These are phyloP conservation scores for Fusarium sp. DNA, from an alignment of 2,329 filamentous ascomycete genomes.

Conservation along the genomic window DNA sequence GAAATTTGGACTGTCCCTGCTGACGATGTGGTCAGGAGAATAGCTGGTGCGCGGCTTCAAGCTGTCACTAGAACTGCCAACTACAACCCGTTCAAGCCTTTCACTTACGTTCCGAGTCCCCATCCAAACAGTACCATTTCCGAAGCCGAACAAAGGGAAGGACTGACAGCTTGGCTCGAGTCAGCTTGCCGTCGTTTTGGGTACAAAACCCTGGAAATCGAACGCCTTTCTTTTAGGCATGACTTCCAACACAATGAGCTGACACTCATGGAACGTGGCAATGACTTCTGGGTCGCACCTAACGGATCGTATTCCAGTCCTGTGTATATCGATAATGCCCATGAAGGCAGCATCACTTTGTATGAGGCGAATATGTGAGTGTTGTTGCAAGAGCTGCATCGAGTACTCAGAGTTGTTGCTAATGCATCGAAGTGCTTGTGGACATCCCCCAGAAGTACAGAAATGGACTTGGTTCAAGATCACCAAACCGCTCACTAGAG, in stretches of 20 bases:
- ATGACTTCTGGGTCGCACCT: background rate
- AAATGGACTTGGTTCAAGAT: constrained; percentile 45
- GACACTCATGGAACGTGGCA: background rate
- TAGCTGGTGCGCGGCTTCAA: constrained; percentile 33
- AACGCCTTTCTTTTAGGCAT: constrained; percentile 36
- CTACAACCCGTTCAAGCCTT: constrained; percentile 2
- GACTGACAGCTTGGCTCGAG: constrained; percentile 30
- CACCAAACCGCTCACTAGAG: constrained; percentile 29
- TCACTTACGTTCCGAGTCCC: background rate
- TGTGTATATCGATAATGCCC: background rate
- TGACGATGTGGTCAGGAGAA: constrained; percentile 14
- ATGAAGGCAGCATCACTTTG: constrained; percentile 32
- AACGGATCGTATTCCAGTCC: background rate
- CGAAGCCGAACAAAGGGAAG: background rate
- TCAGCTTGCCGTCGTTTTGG: constrained; percentile 34
- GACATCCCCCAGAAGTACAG: background rate
- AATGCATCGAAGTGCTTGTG: background rate
- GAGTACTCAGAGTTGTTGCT: background rate
- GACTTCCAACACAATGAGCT: background rate
- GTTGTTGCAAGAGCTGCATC: too few relatives aligned
- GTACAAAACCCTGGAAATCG: constrained; percentile 39
- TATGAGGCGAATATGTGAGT: constrained; percentile 35
- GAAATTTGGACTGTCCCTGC: background rate
- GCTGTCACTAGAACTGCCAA: constrained; percentile 30
- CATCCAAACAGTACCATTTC: constrained; percentile 1